phyloP scores from a whole-genome alignment of 2,329 filamentous ascomycete genomes.

The Penicillium sp. region DNA sequence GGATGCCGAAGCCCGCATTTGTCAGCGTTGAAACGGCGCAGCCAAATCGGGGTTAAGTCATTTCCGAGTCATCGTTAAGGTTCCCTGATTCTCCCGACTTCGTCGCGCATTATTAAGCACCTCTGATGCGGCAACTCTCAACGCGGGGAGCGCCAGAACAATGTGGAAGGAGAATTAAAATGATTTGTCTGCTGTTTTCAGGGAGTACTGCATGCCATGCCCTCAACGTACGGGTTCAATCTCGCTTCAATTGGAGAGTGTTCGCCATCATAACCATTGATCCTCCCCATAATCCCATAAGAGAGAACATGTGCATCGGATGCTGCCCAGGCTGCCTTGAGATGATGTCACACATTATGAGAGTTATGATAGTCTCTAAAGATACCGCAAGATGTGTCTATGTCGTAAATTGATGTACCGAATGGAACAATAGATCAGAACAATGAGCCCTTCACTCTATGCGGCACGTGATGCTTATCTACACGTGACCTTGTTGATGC shows the following conservation, averaged over 20 bases:
- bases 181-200: background rate
- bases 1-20: slow-evolving; percentile 1
- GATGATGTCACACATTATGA: too few species aligned
- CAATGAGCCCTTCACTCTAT: background rate
- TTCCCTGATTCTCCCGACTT: slow-evolving; percentile 12
- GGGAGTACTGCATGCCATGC: background rate
- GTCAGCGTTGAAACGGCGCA: slow-evolving; percentile 4
- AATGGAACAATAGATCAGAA: background rate
- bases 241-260: too few species aligned
- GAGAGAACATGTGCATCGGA: too few species aligned
- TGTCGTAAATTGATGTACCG: background rate
- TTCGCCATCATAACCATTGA: too few species aligned
- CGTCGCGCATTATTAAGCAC: background rate
- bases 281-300: too few species aligned
- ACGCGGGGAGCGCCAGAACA: background rate
- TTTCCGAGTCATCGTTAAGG: background rate
- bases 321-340: too few species aligned
- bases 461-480: slow-evolving; percentile 11
- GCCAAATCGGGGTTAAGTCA: slow-evolving; percentile 1
- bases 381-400: background rate
- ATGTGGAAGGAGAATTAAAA: background rate
- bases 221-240: background rate
- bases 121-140: background rate
- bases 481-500: slow-evolving; percentile 18
- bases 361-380: background rate